These are phyloP conservation scores for Umbelopsis vinacea DNA, from an alignment of 192 early-diverging fungal species.

Conservation along the genomic window DNA sequence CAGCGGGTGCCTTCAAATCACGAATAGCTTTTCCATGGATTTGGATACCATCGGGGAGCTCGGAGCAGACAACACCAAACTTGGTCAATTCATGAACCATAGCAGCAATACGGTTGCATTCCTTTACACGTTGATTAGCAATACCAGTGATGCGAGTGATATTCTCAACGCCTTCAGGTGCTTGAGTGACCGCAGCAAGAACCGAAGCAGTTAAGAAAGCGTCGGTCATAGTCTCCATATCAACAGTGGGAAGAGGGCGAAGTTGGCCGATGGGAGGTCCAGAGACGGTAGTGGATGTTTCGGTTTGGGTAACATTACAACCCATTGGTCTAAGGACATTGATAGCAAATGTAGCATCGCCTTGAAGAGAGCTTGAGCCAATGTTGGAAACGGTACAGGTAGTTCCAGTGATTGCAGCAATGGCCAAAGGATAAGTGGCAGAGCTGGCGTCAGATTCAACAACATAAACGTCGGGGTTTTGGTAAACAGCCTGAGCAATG, in stretches of 20 bases:
- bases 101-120: conserved; percentile 96
- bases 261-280: conserved; percentile 80
- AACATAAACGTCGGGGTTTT: conserved; percentile 81
- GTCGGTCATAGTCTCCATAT: conserved; percentile 99
- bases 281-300: conserved; percentile 84
- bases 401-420: conserved; percentile 93
- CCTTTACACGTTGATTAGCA: conserved; percentile 97
- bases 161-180: conserved; percentile 49
- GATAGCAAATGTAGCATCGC: conserved; percentile 89
- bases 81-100: conserved; percentile 92
- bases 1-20: conserved; percentile 53
- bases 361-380: conserved; percentile 90
- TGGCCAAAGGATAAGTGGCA: conserved; percentile 96
- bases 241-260: conserved; percentile 73
- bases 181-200: conserved; percentile 84
- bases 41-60: conserved; percentile 90
- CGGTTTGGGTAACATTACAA: conserved; percentile 88
- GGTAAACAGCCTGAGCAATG: conserved; percentile 79
- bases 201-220: conserved; percentile 96
- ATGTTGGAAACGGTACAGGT: conserved; percentile 91
- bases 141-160: conserved; percentile 92
- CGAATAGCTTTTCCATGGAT: conserved; percentile 69
- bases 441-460: conserved; percentile 97
- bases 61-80: conserved; percentile 84
- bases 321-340: conserved; percentile 94